A percentile compares a stretch with the other conserved stretches of the same genome.
Conservation (phyloP, 2,329 filamentous ascomycete species). For the Myriangium duriaei region DNA sequence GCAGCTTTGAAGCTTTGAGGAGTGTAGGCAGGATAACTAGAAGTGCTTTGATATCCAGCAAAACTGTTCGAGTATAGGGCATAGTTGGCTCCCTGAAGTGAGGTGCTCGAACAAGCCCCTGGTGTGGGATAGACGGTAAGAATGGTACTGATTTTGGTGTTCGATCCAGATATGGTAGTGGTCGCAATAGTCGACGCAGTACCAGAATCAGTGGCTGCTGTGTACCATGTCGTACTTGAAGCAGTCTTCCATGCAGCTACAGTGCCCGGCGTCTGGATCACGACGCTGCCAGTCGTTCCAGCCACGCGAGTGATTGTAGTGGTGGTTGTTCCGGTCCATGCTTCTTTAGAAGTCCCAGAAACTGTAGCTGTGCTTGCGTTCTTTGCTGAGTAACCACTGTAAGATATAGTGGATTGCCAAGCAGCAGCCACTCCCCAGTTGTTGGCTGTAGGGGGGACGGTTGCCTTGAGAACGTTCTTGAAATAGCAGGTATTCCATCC, state of each 20-base stretch:
- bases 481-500: constrained; percentile 12
- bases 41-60: constrained; percentile 3
- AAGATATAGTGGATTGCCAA: constrained; percentile 6
- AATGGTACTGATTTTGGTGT: constrained; percentile 1
- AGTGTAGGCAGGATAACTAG: constrained; percentile 8
- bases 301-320: constrained; percentile 7
- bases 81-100: neutral
- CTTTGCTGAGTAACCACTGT: constrained; percentile 7
- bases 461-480: constrained; percentile 10
- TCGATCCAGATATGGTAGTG: constrained; percentile 1
- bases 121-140: constrained; percentile 2
- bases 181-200: constrained; percentile 8
- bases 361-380: neutral
- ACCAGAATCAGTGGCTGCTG: constrained; percentile 6
- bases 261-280: constrained; percentile 9
- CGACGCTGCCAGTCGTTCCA: constrained; percentile 7
- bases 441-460: constrained; percentile 10
- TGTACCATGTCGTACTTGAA: constrained; percentile 7
- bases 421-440: constrained; percentile 10
- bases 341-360: constrained; percentile 7
- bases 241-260: constrained; percentile 3
- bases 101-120: neutral
- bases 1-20: constrained; percentile 9
- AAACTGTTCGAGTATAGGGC: constrained; percentile 6
- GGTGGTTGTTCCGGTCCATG: constrained; percentile 8